Evolutionary conservation across 2,329 filamentous ascomycete species (phyloP), one percentile per base, ranked within the genome.

Genomic region (Arthrobotrys sphaeroides): DNA sequence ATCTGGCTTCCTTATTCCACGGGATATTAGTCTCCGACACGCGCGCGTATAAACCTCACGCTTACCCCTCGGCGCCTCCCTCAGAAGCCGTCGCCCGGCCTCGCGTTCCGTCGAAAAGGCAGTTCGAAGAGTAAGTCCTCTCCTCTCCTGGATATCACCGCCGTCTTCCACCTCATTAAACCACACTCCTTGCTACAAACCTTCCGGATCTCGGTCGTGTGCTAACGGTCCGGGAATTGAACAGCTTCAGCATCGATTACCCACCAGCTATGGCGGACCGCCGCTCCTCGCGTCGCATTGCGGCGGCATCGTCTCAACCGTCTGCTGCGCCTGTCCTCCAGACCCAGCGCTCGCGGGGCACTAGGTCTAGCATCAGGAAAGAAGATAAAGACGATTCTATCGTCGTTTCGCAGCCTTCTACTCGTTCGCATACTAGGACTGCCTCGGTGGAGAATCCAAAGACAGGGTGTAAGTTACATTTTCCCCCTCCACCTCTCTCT

Each of bases 251-350:
- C 55, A 59, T 43, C 55, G 55, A 74, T 47, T 33, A 60, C 22
- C 12, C 31, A 38, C 51, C 33, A 24, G 16, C 40, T 31, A 75
- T 75, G 72, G 45, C 72, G 20, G 72, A 75, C 64, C 72, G 72
- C 28, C 65, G 72, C n/a, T 64, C 45, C 24, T 75, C 72, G 72
- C 72, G 72, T 69, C 72, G 72, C 18, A 68, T 75, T 38, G 72
- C 72, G 10, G 53, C 66, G 62, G 70, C 55, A 9, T 57, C 70
- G 4, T 69, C 72, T 10, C 72, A 75, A 26, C 72, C 57, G 47
- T 24, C 66, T 33, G 12, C 66, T 45, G 22, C 61, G n/a, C 28
- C 72, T 22, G 26, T 64, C 12, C 40, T 43, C 10, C 55, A 62
- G 36, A 18, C 68, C 28, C 45, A 64, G 20, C 26, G 49, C 45